Percentiles rank a stretch among this genome's conserved stretches.
Evolutionary conservation across 371 early-diverging fungal species (phyloP).

Genomic region (Mortierella sp.): DNA sequence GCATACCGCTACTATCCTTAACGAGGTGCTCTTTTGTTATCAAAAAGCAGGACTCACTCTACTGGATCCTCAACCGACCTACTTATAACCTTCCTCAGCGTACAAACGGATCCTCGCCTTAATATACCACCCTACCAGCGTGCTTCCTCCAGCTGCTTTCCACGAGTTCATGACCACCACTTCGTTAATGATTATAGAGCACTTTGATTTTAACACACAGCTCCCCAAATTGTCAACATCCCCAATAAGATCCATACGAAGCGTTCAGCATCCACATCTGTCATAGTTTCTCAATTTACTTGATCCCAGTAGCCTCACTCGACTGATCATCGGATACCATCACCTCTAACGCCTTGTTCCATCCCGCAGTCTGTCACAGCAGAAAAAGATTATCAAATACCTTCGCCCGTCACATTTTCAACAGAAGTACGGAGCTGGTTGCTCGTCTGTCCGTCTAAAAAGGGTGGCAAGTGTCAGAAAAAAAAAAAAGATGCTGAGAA

Average conservation of each 20-base stretch:
- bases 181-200: not conserved
- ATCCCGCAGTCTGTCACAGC: not conserved
- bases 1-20: too few species aligned
- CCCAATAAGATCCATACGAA: not conserved
- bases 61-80: too few species aligned
- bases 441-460: constrained; percentile 1
- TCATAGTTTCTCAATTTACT: not conserved
- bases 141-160: not conserved
- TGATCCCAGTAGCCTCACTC: not conserved
- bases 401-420: not conserved
- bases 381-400: not conserved
- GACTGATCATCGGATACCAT: not conserved
- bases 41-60: too few species aligned
- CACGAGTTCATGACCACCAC: not conserved
- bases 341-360: not conserved
- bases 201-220: not conserved
- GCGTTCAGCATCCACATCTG: not conserved
- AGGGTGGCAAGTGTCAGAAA: not conserved
- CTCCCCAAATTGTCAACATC: not conserved
- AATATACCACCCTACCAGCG: not conserved
- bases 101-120: not conserved
- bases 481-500: constrained; percentile 13
- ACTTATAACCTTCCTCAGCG: too few species aligned
- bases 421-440: not conserved
- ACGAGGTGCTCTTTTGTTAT: too few species aligned